Percentiles rank a stretch among this genome's conserved stretches.
These are phyloP conservation scores for Talaromyces funiculosus DNA, from an alignment of 2,329 filamentous ascomycete genomes.

Conservation along the genomic window DNA sequence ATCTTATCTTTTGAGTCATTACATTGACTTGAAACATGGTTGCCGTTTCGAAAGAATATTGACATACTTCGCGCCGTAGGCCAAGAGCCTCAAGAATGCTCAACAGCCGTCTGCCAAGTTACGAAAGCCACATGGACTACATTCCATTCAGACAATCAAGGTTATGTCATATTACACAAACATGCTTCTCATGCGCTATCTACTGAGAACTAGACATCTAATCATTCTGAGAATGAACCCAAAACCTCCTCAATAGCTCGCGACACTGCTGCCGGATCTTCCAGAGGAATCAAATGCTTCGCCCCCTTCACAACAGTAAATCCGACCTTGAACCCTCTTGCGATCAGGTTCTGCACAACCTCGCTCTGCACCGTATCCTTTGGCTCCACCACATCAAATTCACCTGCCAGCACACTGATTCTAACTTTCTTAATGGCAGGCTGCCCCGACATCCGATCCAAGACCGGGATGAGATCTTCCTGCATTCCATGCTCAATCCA, in stretches of 20 bases:
- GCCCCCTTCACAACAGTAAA: conserved; percentile 12
- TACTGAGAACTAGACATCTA: neutral
- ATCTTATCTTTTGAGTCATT: neutral
- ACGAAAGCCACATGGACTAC: neutral
- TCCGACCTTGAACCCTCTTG: conserved; percentile 11
- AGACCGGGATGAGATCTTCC: conserved; percentile 26
- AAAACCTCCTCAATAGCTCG: conserved; percentile 3
- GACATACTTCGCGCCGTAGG: neutral
- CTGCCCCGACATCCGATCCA: conserved; percentile 14
- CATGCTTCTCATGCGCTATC: neutral
- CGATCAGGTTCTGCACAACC: conserved; percentile 18
- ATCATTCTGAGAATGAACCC: neutral
- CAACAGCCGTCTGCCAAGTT: neutral
- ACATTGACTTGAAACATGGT: neutral
- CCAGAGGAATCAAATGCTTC: conserved; percentile 24
- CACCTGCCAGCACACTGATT: conserved; percentile 27
- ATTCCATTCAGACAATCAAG: neutral
- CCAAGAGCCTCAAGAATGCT: neutral
- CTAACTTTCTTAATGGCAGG: conserved; percentile 13
- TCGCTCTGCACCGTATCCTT: conserved; percentile 25
- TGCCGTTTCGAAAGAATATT: neutral
- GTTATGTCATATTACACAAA: neutral
- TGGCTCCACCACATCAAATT: conserved; percentile 29
- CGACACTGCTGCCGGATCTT: conserved; percentile 16
- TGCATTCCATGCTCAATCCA: conserved; percentile 33